Evolutionary conservation across 805 yeast species (phyloP), one percentile per base, ranked within the genome.

Genomic region (Martiniozyma abietophila): DNA sequence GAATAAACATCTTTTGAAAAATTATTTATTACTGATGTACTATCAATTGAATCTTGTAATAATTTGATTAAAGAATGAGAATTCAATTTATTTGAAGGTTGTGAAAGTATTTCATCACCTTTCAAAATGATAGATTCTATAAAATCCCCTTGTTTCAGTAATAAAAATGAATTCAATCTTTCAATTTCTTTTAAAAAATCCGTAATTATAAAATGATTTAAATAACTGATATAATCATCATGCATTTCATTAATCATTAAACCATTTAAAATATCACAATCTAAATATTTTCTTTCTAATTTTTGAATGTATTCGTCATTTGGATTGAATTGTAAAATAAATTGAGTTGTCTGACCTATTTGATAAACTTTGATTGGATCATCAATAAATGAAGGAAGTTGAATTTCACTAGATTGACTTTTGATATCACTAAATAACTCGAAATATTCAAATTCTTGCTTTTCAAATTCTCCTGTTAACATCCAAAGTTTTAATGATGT

Each of bases 141-240:
- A 41, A 89, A 80, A 51, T 89, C 95, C n/a, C 89, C 84, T 36
- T 71, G 74, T 5, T 76, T 73, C 65, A 83, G 75, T 27, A 92
- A 54, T 46, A 86, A 60, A 38, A 79, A 73, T 39, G 71, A 71
- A 41, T 80, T 79, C 36, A 83, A 59, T 29, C 76, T 76, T 5
- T 53, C 50, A n/a, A 89, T 51, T 43, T 81, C 84, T 8, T 61
- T 55, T 25, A 61, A 56, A 24, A 79, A 53, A 25, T 66, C 56
- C 44, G 65, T 69, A 40, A 69, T 62, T 2, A 86, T 46, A 3
- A 73, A 51, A 8, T 54, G 40, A 16, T 74, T 69, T 31, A 81
- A 63, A 23, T 29, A 30, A 40, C 63, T 71, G 22, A 66, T 60
- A 1, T 74, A 54, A 2, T 77, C 66, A 41, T 76, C 80, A 18